These are phyloP conservation scores for Eudorina sp. DNA, from an alignment of 139 green algal genomes.

Conservation along the genomic window DNA sequence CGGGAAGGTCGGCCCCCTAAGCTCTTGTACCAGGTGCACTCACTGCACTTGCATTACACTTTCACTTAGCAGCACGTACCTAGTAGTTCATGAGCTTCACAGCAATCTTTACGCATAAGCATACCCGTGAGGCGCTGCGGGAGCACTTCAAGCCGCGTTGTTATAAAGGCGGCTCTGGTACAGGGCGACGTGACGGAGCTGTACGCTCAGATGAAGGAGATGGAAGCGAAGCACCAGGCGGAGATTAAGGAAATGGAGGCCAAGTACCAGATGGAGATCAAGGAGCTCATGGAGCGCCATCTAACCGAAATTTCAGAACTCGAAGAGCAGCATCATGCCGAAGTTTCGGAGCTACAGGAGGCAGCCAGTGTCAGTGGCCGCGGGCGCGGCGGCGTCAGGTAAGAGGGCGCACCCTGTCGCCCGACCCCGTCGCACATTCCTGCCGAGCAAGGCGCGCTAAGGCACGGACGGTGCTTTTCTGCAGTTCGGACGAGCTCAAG, in stretches of 20 bases:
- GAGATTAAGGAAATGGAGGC: conserved; percentile 47
- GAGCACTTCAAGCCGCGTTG: neutral
- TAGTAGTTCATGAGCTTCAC: neutral
- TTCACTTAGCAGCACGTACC: no score
- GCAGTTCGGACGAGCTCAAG: conserved; percentile 12
- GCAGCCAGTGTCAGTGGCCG: neutral
- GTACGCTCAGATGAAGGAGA: conserved; percentile 48
- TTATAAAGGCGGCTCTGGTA: conserved; percentile 28
- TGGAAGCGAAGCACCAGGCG: conserved; percentile 32
- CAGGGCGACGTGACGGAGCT: conserved; percentile 33
- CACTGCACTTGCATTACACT: no score
- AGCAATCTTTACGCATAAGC: neutral
- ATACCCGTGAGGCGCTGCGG: neutral
- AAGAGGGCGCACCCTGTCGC: no score
- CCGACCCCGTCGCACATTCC: no score
- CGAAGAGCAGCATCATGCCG: conserved; percentile 23
- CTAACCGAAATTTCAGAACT: conserved; percentile 52
- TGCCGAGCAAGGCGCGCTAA: no score
- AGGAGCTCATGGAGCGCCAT: conserved; percentile 45
- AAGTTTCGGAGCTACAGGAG: conserved; percentile 21
- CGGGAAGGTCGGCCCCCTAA: conserved; percentile 26
- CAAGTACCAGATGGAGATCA: conserved; percentile 36
- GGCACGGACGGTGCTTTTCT: neutral
- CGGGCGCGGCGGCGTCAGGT: neutral
- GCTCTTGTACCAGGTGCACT: conserved; percentile 48